phyloP scores from a whole-genome alignment of 805 yeast species.

The Gaillardinia entomophila region DNA sequence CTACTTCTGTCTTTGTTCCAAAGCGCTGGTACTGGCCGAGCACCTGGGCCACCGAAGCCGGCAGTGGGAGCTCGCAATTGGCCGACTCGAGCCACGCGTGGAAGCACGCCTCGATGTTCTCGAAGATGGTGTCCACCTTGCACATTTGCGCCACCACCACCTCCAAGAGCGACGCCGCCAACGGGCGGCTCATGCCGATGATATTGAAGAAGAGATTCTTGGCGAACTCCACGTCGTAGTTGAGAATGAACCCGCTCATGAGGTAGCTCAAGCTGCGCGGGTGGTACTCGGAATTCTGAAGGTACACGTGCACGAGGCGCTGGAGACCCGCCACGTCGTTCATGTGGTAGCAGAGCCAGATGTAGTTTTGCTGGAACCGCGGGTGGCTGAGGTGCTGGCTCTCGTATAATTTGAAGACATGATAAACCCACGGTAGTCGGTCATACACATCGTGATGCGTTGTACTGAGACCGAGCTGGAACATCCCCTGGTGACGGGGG shows the following conservation, averaged over 20 bases:
- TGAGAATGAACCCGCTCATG: constrained; percentile 22
- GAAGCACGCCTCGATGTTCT: constrained; percentile 16
- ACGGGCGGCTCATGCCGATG: constrained; percentile 12
- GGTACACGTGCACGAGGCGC: constrained; percentile 14
- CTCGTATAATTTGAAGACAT: constrained; percentile 15
- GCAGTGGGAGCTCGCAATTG: constrained; percentile 17
- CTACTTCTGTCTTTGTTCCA: constrained; percentile 23
- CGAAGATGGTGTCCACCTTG: constrained; percentile 25
- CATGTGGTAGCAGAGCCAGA: constrained; percentile 32
- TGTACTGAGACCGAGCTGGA: constrained; percentile 5
- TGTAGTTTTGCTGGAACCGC: constrained; percentile 18
- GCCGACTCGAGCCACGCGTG: constrained; percentile 21
- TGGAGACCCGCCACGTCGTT: constrained; percentile 22
- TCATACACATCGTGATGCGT: constrained; percentile 6
- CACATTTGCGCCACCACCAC: constrained; percentile 18
- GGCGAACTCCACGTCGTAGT: constrained; percentile 28
- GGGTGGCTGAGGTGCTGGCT: constrained; percentile 5
- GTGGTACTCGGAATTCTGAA: constrained; percentile 13
- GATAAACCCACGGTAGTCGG: constrained; percentile 16
- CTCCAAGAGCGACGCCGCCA: constrained; percentile 22
- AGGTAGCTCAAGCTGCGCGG: constrained; percentile 21
- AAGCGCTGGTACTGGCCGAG: constrained; percentile 22
- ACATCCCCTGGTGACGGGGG: constrained; percentile 6
- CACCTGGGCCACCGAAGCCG: constrained; percentile 19
- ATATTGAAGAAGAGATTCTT: constrained; percentile 19